Conservation (phyloP, 2,329 filamentous ascomycete genomes). For the Verticillium alfalfae region DNA sequence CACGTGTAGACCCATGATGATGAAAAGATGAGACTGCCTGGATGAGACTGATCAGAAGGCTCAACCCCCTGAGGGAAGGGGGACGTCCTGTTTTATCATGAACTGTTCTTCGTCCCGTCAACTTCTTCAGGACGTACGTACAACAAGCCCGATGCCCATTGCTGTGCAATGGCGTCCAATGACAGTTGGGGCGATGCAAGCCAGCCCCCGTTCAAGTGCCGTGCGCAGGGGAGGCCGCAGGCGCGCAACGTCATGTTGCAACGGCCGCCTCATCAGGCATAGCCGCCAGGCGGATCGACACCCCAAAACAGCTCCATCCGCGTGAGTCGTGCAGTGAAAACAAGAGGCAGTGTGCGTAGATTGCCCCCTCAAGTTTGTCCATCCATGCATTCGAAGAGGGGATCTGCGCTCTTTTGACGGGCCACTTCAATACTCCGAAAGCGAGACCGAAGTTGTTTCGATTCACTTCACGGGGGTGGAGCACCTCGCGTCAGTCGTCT, state of each 20-base stretch:
- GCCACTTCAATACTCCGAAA: no score
- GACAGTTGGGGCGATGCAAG: background rate
- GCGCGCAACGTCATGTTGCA: background rate
- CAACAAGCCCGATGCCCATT: background rate
- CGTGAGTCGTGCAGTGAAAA: background rate
- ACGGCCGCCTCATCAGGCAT: background rate
- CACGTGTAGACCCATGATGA: background rate
- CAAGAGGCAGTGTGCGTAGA: background rate
- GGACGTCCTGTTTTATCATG: background rate
- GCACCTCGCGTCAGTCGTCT: no score
- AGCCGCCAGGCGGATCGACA: background rate
- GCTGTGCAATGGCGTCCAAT: background rate
- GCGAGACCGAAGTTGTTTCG: no score
- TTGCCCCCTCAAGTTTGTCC: no score
- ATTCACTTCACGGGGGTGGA: no score
- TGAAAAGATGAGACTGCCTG: background rate
- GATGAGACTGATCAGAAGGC: background rate
- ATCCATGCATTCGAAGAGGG: no score
- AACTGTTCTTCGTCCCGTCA: background rate
- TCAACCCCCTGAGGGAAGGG: background rate
- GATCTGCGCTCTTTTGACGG: no score
- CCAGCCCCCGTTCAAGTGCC: background rate
- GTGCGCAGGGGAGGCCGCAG: background rate
- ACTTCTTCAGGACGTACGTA: background rate
- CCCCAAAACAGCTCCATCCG: background rate